phyloP scores from a whole-genome alignment of 2,329 filamentous ascomycete species.

The Ophiostoma quercus region DNA sequence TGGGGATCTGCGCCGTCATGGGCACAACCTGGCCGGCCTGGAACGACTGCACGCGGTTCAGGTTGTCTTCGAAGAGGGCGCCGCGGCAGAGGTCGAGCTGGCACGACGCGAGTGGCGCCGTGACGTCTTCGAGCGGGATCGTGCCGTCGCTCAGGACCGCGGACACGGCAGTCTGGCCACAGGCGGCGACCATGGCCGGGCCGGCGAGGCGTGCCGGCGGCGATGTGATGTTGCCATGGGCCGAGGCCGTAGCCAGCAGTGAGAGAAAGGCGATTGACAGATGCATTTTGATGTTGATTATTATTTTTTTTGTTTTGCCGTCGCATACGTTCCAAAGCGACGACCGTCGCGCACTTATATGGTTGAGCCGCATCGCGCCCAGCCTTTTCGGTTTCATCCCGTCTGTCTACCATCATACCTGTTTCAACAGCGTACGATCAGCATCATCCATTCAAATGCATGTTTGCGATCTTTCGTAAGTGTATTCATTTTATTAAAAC shows the following conservation, averaged over 20 bases:
- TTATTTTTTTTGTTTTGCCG: background rate
- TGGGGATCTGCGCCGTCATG: slow-evolving; percentile 40
- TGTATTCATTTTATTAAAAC: background rate
- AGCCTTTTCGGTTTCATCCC: too few relatives aligned
- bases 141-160: slow-evolving; percentile 36
- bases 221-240: slow-evolving; percentile 42
- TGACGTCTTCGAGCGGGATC: slow-evolving; percentile 35
- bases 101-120: slow-evolving; percentile 30
- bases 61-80: slow-evolving; percentile 44
- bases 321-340: background rate
- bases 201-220: slow-evolving; percentile 42
- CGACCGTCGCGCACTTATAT: background rate
- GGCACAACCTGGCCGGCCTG: slow-evolving; percentile 40
- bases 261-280: background rate
- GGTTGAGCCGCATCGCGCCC: background rate
- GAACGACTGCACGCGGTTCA: slow-evolving; percentile 40
- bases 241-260: slow-evolving; percentile 34
- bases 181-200: slow-evolving; percentile 40
- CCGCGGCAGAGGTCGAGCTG: slow-evolving; percentile 46
- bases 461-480: background rate
- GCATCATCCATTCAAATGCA: background rate
- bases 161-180: slow-evolving; percentile 41
- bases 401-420: background rate
- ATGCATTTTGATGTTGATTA: background rate
- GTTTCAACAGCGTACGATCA: background rate